Evolutionary conservation across 495 filamentous ascomycete species (phyloP).

Genomic region (Trichoderma virens): DNA sequence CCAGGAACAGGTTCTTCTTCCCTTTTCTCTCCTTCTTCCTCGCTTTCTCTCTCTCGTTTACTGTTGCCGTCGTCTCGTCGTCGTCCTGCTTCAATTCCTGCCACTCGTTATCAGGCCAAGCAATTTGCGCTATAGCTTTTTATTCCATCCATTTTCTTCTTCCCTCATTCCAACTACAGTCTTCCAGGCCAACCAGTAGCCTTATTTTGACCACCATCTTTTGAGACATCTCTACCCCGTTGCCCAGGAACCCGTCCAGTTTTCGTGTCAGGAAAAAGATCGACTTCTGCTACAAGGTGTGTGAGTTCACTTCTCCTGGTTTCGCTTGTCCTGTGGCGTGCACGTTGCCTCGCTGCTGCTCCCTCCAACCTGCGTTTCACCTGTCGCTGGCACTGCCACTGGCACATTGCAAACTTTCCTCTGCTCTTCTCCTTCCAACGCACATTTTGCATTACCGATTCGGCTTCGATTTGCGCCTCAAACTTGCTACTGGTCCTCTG

Average conservation of each 20-base stretch:
- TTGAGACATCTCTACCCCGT: background rate
- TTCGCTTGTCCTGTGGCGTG: slow-evolving; percentile 3
- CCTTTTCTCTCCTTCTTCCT: slow-evolving; percentile 9
- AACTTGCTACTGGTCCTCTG: background rate
- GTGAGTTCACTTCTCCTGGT: slow-evolving; percentile 7
- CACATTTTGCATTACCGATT: background rate
- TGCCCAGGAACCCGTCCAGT: background rate
- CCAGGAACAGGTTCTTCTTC: slow-evolving; percentile 5
- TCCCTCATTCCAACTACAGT: background rate
- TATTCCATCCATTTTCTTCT: background rate
- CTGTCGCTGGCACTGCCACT: too few species aligned
- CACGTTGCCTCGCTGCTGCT: background rate
- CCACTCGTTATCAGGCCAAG: slow-evolving; percentile 7
- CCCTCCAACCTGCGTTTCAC: background rate
- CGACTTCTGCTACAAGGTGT: slow-evolving; percentile 9
- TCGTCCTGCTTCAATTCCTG: slow-evolving; percentile 4
- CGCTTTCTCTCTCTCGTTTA: background rate
- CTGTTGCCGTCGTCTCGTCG: background rate
- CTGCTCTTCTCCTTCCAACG: background rate
- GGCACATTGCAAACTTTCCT: background rate
- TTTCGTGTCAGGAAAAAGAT: slow-evolving; percentile 1
- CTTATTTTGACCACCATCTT: slow-evolving; percentile 5
- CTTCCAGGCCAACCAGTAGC: background rate
- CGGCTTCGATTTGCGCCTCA: background rate
- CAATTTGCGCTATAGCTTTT: slow-evolving; percentile 4